Evolutionary conservation across 345 rosid genomes (phyloP), one percentile per base, ranked within the genome.

Genomic region (Zanthoxylum bungeanum): DNA sequence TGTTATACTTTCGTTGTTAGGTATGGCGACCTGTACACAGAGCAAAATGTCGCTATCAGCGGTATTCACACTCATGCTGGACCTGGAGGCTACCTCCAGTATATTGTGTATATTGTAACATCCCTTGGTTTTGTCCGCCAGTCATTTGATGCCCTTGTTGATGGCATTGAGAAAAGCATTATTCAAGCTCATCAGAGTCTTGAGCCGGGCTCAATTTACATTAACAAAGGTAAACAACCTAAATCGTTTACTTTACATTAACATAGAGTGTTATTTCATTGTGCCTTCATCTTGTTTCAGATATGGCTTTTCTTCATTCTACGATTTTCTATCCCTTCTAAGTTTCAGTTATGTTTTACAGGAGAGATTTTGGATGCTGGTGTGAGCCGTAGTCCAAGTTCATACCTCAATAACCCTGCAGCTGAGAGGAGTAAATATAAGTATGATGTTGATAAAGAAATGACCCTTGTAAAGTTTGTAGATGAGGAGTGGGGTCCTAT

Each of bases 31-130:
- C 80, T 87, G 64, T 89, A 89, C 70, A 87, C 90, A 0, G 88
- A 83, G 73, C 69, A 84, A 63, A 89, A 89, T 74, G 92, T 89
- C 33, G 95, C 89, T 7, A 86, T 89, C n/a, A 89, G 89, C 68
- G 95, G 95, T 55, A 86, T 85, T 78, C 95, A 89, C 73, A 78
- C 90, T 31, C 95, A 89, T 79, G 90, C 92, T 39, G 95, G 95
- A 22, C 92, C 95, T 10, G 95, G 92, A 68, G 95, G 95, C 62
- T 89, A 89, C 75, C 89, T 89, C 61, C 95, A 87, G 63, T 89
- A 89, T 61, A 80, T 89, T 72, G 84, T 84, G 36, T 89, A 89
- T 75, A 86, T 87, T 62, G 90, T 89, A 49, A 89, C 95, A 24
- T 89, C 92, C 50, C 87, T 89, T 52, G 95, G 95, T 68, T 89